Evolutionary conservation across 371 early-diverging fungal species (phyloP), one percentile per base, ranked within the genome.

Genomic region (Cokeromyces recurvatus): DNA sequence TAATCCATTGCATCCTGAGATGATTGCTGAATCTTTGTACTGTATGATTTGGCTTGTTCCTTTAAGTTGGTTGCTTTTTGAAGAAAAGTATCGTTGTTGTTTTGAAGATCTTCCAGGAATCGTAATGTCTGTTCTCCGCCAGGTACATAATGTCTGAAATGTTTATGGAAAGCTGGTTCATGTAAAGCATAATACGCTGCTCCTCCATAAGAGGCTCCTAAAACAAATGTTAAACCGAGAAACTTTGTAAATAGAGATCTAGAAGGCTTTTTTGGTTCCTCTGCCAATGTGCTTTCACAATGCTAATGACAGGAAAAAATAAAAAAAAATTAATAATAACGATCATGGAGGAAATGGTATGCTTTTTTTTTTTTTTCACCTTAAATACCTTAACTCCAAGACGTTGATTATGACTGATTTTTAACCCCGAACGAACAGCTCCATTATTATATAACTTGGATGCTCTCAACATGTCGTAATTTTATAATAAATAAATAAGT

Each of bases 391-490:
- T 7, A 19, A 20, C 3, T 15, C 24, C 29, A 3, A 29, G n/a
- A 23, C 15, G 43, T 36, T 45, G 46, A 1, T 12, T 22, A 7
- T 31, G 10, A 25, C 36, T 36, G 20, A 19, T 12, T 3, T n/a
- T 27, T 20, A 55, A 27, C 32, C 44, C 51, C 10, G 56, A 49
- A 21, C 61, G 55, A 37, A 48, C 37, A 34, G 48, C 54, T 20
- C 61, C 53, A 38, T 47, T 38, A 22, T 36, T 41, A 36, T 44
- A 55, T 46, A 61, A 48, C 49, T 51, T 61, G 10, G 61, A 45
- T 20, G 48, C 61, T 61, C 56, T 55, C 55, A 61, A 55, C 61
- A 61, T 61, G n/a, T n/a, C n/a, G n/a, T n/a, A n/a, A n/a, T n/a
- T n/a, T n/a, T n/a, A n/a, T n/a, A n/a, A n/a, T n/a, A n/a, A n/a